Conservation (phyloP, 352 stramenopile species). For the Pythium phragmitis region DNA sequence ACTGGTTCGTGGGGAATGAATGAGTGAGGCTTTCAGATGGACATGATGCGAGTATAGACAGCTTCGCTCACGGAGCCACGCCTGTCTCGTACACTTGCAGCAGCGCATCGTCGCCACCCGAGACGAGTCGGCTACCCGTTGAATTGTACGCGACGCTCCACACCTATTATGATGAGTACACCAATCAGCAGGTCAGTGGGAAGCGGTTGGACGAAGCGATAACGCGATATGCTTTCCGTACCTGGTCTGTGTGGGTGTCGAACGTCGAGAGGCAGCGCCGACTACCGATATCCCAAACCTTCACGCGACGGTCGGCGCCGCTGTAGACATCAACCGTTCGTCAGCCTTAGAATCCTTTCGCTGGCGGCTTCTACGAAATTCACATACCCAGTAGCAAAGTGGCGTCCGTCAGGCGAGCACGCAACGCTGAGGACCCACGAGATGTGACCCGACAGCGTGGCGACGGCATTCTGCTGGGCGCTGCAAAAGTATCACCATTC, state of each 20-base stretch:
- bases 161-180: constrained; percentile 40
- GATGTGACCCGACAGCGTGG: constrained; percentile 85
- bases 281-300: constrained; percentile 90
- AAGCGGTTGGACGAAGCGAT: background rate
- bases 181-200: background rate
- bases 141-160: constrained; percentile 92
- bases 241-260: constrained; percentile 89
- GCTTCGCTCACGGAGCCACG: constrained; percentile 19
- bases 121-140: constrained; percentile 81
- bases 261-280: constrained; percentile 89
- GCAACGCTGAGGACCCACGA: constrained; percentile 88
- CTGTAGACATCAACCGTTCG: constrained; percentile 26
- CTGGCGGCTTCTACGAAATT: background rate
- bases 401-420: constrained; percentile 75
- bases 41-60: background rate
- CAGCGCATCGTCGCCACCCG: constrained; percentile 85
- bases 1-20: background rate
- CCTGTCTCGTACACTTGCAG: constrained; percentile 89
- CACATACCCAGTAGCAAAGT: constrained; percentile 83
- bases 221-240: constrained; percentile 19
- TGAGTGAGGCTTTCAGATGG: background rate
- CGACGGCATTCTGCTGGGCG: constrained; percentile 69
- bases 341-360: constrained; percentile 4
- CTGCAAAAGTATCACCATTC: constrained; percentile 25
- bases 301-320: constrained; percentile 87